Evolutionary conservation across 2,329 filamentous ascomycete genomes (phyloP).

Genomic region (Colletotrichum sojae): DNA sequence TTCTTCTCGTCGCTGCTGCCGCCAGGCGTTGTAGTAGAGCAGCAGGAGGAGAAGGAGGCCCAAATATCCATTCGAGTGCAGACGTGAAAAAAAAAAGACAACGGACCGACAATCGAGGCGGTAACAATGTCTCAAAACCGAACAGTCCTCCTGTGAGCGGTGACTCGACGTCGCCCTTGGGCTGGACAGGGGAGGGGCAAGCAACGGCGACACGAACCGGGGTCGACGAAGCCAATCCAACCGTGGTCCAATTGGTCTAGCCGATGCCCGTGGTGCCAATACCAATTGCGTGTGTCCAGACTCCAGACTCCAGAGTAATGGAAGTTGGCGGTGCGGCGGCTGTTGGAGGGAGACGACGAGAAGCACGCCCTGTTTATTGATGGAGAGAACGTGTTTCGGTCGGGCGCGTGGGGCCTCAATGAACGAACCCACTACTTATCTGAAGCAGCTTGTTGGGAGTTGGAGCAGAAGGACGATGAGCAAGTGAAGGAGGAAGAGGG

Average conservation of each 20-base stretch:
- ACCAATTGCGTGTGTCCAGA: conserved; percentile 24
- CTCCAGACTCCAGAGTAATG: conserved; percentile 36
- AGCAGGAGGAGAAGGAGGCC: no score
- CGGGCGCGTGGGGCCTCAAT: conserved; percentile 33
- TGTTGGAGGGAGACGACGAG: conserved; percentile 25
- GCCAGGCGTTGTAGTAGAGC: no score
- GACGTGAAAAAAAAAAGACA: conserved; percentile 1
- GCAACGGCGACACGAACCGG: conserved; percentile 29
- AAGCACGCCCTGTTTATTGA: neutral
- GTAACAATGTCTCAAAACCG: conserved; percentile 41
- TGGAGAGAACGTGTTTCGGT: conserved; percentile 16
- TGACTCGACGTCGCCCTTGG: conserved; percentile 35
- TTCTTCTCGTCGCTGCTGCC: neutral
- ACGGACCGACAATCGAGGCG: conserved; percentile 35
- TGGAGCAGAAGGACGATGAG: neutral
- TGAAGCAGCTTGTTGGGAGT: conserved; percentile 10
- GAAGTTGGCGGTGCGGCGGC: conserved; percentile 12
- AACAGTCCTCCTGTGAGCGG: conserved; percentile 32
- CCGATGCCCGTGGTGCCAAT: conserved; percentile 29
- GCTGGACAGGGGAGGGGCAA: conserved; percentile 13
- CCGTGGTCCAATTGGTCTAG: neutral
- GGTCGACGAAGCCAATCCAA: conserved; percentile 23
- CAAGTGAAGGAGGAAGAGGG: neutral
- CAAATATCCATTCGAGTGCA: neutral
- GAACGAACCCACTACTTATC: conserved; percentile 17